Percentiles rank a stretch among this genome's conserved stretches.
These are phyloP conservation scores for Holtermanniella nyarrowii DNA, from an alignment of 768 basidiomycete genomes.

Conservation along the genomic window DNA sequence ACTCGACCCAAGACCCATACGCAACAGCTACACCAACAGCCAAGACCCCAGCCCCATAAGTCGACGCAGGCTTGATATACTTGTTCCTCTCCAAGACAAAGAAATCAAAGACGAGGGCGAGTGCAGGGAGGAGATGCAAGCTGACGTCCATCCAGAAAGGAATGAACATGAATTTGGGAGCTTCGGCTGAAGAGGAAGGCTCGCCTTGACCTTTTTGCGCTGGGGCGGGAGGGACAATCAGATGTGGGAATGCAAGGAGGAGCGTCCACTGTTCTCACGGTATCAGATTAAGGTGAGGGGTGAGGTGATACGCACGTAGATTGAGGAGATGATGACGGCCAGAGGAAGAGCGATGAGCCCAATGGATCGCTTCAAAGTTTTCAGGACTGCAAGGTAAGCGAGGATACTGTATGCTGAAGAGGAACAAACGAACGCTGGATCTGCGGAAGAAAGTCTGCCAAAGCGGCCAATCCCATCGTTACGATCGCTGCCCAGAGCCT, in stretches of 20 bases:
- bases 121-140: conserved; percentile 56
- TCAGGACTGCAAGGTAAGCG: conserved; percentile 40
- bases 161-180: conserved; percentile 40
- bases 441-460: conserved; percentile 44
- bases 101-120: conserved; percentile 55
- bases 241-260: conserved; percentile 48
- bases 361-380: conserved; percentile 49
- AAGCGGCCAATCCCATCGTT: conserved; percentile 44
- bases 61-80: conserved; percentile 44
- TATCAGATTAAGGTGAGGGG: background rate
- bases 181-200: conserved; percentile 15
- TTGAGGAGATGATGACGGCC: conserved; percentile 47
- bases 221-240: conserved; percentile 48
- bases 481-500: conserved; percentile 43
- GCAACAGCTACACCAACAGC: conserved; percentile 41
- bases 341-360: conserved; percentile 62
- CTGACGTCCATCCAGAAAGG: conserved; percentile 53
- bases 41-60: conserved; percentile 38
- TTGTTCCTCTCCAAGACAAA: conserved; percentile 51
- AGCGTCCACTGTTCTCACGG: conserved; percentile 48
- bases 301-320: conserved; percentile 46
- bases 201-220: conserved; percentile 23
- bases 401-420: background rate
- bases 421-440: conserved; percentile 40
- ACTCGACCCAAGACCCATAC: conserved; percentile 61